These are phyloP conservation scores for Letharia columbiana DNA, from an alignment of 495 filamentous ascomycete species.

Conservation along the genomic window DNA sequence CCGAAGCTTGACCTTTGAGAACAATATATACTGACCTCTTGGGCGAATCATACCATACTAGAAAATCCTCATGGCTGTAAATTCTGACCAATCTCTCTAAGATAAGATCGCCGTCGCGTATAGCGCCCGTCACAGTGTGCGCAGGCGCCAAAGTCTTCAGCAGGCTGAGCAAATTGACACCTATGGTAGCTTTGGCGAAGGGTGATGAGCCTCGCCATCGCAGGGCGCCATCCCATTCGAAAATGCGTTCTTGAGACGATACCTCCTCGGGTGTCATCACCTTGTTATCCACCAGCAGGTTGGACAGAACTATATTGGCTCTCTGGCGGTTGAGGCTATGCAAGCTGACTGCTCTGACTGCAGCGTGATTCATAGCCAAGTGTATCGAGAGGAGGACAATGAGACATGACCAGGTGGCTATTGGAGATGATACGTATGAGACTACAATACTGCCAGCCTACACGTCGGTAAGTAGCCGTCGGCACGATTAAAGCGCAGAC, in stretches of 20 bases:
- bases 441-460: slow-evolving; percentile 75
- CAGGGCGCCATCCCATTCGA: slow-evolving; percentile 55
- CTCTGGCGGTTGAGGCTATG: slow-evolving; percentile 81
- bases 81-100: slow-evolving; percentile 41
- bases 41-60: slow-evolving; percentile 41
- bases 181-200: slow-evolving; percentile 44
- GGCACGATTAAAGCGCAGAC: background rate
- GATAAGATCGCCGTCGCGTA: slow-evolving; percentile 26
- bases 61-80: slow-evolving; percentile 43
- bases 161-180: slow-evolving; percentile 35
- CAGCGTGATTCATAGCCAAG: slow-evolving; percentile 73
- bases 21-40: slow-evolving; percentile 44
- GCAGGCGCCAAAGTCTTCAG: slow-evolving; percentile 28
- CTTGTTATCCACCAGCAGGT: slow-evolving; percentile 35
- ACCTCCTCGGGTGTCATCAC: slow-evolving; percentile 57
- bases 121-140: slow-evolving; percentile 35
- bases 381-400: slow-evolving; percentile 64
- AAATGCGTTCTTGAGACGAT: slow-evolving; percentile 59
- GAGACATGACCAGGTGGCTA: slow-evolving; percentile 68
- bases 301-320: slow-evolving; percentile 67
- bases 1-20: slow-evolving; percentile 50
- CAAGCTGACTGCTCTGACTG: slow-evolving; percentile 77
- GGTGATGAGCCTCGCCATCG: slow-evolving; percentile 44
- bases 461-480: slow-evolving; percentile 4
- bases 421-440: slow-evolving; percentile 57